Evolutionary conservation across 352 stramenopile genomes (phyloP).

Genomic region (Thalassiosira livingstoniorum): DNA sequence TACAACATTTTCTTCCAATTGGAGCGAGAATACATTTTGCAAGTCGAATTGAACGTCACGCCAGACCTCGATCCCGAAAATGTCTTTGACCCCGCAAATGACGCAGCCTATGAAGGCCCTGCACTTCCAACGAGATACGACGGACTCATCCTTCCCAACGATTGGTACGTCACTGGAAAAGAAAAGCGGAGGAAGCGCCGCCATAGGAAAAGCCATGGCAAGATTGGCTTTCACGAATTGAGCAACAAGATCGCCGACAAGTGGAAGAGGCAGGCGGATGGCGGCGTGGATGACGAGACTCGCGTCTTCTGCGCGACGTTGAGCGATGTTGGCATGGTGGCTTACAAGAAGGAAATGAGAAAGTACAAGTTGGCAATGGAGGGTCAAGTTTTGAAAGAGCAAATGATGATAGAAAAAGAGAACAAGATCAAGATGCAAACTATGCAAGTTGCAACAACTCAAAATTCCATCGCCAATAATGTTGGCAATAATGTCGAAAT

Average conservation of each 20-base stretch:
- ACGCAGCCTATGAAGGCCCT: conserved; percentile 4
- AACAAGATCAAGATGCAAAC: too few species aligned
- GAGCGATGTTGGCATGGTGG: not conserved
- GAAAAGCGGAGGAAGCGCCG: conserved; percentile 23
- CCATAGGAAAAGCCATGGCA: conserved; percentile 37
- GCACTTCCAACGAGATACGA: conserved; percentile 19
- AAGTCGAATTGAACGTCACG: not conserved
- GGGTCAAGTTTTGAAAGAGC: not conserved
- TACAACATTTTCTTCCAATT: conserved; percentile 40
- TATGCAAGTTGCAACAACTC: too few species aligned
- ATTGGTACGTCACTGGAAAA: conserved; percentile 35
- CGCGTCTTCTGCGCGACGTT: conserved; percentile 4
- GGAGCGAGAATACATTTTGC: conserved; percentile 30
- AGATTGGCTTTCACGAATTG: conserved; percentile 44
- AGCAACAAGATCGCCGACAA: conserved; percentile 3
- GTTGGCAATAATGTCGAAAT: too few species aligned
- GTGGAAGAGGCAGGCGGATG: too few species aligned
- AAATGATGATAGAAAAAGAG: not conserved
- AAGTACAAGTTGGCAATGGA: conserved; percentile 11
- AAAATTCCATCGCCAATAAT: too few species aligned
- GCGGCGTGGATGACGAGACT: conserved; percentile 17
- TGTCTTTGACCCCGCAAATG: conserved; percentile 16
- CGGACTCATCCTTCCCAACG: conserved; percentile 24
- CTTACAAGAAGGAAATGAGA: conserved; percentile 26
- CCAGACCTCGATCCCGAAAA: not conserved